phyloP scores from a whole-genome alignment of 2,329 filamentous ascomycete genomes.

The Sporothrix brunneoviolacea region DNA sequence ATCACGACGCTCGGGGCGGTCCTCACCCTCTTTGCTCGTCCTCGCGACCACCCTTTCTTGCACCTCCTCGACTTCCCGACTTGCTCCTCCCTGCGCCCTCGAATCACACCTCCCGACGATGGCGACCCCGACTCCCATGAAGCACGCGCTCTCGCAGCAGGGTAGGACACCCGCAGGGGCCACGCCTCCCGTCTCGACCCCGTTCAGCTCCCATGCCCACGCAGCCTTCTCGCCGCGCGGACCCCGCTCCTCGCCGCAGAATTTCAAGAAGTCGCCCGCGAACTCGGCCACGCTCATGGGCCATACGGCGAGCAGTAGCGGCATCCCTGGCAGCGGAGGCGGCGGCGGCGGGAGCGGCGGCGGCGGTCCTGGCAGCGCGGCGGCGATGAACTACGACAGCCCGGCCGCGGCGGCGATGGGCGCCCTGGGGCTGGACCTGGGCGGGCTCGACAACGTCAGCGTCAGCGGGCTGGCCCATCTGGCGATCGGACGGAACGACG shows the following conservation, averaged over 20 bases:
- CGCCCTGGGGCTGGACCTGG: slow-evolving; percentile 47
- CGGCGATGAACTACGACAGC: slow-evolving; percentile 55
- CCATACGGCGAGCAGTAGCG: slow-evolving; percentile 29
- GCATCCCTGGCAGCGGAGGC: slow-evolving; percentile 1
- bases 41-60: neutral
- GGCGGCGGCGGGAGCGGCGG: neutral
- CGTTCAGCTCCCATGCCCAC: slow-evolving; percentile 52
- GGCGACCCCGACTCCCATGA: slow-evolving; percentile 46
- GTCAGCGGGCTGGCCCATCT: slow-evolving; percentile 41
- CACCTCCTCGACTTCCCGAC: neutral
- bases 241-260: slow-evolving; percentile 55
- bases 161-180: slow-evolving; percentile 46
- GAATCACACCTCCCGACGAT: slow-evolving; percentile 24
- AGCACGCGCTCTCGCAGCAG: slow-evolving; percentile 43
- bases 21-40: neutral
- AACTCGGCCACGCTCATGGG: slow-evolving; percentile 42
- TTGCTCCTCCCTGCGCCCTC: neutral
- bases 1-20: neutral
- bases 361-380: slow-evolving; percentile 23
- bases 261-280: slow-evolving; percentile 57
- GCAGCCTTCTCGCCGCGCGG: slow-evolving; percentile 55
- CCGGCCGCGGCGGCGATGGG: slow-evolving; percentile 58
- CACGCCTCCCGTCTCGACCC: slow-evolving; percentile 61
- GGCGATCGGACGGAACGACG: slow-evolving; percentile 32
- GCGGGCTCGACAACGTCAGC: slow-evolving; percentile 42